These are phyloP conservation scores for Fusarium humuli DNA, from an alignment of 2,329 filamentous ascomycete genomes.

Conservation along the genomic window DNA sequence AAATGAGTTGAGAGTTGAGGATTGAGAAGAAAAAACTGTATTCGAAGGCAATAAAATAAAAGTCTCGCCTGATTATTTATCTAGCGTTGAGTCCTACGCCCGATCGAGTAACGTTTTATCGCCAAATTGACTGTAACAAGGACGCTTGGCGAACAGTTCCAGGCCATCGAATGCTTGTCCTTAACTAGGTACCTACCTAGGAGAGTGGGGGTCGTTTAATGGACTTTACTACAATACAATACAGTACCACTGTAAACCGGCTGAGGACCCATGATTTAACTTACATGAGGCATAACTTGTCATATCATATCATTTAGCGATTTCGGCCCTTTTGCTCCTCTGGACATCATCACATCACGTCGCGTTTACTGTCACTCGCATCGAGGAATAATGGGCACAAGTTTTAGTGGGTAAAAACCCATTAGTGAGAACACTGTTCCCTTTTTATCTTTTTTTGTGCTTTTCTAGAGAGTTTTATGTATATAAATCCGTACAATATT, in stretches of 20 bases:
- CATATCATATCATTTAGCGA: conserved; percentile 5
- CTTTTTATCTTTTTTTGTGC: conserved; percentile 25
- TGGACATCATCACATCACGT: conserved; percentile 17
- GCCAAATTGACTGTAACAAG: conserved; percentile 26
- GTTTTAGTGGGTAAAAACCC: conserved; percentile 25
- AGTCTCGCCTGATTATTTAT: conserved; percentile 22
- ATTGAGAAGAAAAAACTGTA: conserved; percentile 10
- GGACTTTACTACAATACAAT: not conserved
- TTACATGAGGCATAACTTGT: conserved; percentile 12
- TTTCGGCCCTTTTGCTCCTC: conserved; percentile 27
- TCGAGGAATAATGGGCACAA: not conserved
- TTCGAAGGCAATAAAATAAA: conserved; percentile 18
- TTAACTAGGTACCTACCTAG: not conserved
- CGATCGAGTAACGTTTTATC: conserved; percentile 30
- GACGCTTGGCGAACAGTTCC: conserved; percentile 9
- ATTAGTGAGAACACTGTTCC: conserved; percentile 23
- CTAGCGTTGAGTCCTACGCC: conserved; percentile 28
- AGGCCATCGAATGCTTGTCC: conserved; percentile 20
- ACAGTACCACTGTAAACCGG: conserved; percentile 18
- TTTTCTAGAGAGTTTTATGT: conserved; percentile 23
- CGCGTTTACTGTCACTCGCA: not conserved
- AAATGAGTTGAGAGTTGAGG: not conserved
- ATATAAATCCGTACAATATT: conserved; percentile 20
- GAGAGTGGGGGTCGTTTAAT: conserved; percentile 28
- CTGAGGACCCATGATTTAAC: conserved; percentile 13